Percentiles rank a stretch among this genome's conserved stretches.
These are phyloP conservation scores for Gynandropsis gynandra DNA, from an alignment of 345 rosid genomes.

Conservation along the genomic window DNA sequence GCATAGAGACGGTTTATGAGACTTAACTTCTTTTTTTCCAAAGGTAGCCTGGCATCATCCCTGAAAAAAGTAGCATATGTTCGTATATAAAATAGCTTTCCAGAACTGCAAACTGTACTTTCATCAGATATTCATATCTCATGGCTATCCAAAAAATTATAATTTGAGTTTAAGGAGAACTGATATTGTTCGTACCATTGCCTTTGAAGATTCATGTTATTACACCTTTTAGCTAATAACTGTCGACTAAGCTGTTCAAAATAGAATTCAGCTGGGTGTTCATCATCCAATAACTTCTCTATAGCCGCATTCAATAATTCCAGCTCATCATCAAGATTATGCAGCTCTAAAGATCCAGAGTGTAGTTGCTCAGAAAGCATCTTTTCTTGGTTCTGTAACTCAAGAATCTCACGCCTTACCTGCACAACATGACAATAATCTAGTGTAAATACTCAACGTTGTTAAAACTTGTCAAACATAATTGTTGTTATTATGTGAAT, in stretches of 20 bases:
- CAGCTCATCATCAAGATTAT: slow-evolving; percentile 44
- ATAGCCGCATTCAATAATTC: slow-evolving; percentile 47
- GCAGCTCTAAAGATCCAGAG: slow-evolving; percentile 36
- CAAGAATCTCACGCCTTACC: slow-evolving; percentile 28
- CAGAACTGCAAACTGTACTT: not conserved
- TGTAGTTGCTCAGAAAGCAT: slow-evolving; percentile 31
- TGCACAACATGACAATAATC: slow-evolving; percentile 26
- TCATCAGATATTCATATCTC: slow-evolving; percentile 11
- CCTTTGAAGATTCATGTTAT: slow-evolving; percentile 35
- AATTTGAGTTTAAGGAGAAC: slow-evolving; percentile 9
- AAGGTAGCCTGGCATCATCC: slow-evolving; percentile 40
- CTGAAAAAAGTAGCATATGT: slow-evolving; percentile 29
- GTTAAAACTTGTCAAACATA: slow-evolving; percentile 4
- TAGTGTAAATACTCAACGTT: not conserved
- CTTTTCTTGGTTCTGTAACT: slow-evolving; percentile 31
- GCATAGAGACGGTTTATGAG: slow-evolving; percentile 51
- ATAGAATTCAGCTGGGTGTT: slow-evolving; percentile 39
- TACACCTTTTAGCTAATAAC: slow-evolving; percentile 33
- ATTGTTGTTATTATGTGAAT: slow-evolving; percentile 7
- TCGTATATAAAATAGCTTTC: not conserved
- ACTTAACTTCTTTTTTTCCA: slow-evolving; percentile 51
- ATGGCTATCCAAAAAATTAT: slow-evolving; percentile 7
- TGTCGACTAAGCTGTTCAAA: slow-evolving; percentile 43
- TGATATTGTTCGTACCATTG: slow-evolving; percentile 40
- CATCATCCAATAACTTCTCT: slow-evolving; percentile 44